Base-by-base conservation (phyloP, 768 basidiomycete species). In the Coprinopsis marcescibilis region DNA sequence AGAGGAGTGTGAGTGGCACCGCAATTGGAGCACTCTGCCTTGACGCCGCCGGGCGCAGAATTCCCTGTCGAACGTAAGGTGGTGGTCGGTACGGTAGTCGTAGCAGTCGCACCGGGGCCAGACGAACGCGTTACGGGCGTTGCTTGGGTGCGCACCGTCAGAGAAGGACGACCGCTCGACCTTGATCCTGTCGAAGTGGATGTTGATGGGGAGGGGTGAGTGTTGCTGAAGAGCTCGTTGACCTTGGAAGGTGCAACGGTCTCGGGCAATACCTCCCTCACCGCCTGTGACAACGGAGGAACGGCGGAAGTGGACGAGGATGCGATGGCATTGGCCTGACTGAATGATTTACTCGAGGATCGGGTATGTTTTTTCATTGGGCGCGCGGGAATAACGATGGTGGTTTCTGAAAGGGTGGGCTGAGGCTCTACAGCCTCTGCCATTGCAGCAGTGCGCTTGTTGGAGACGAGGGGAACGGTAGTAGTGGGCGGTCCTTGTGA, bases 1-100 rank as follows among this genome's bases (percentile, higher is more conserved):
- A 92, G 75, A 5, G 89, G 89, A 0, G 89, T 91, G 52, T 89
- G 88, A 0, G 88, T 91, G 3, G 89, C 89, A 17, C 89, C 89
- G 56, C 89, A 91, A 63, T 90, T 91, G 5, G 83, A 83, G 58
- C 89, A 91, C 55, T 90, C 89, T 4, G 86, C 85, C 67, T 90
- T 91, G 49, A 75, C 73, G 34, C 76, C 75, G 7, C 75, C 76
- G 1, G 76, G 76, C 11, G 71, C 75, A 19, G 70, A 67, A 57
- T 76, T 73, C 13, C 55, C 55, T 33, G 52, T 57, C 29, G 47
- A 52, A 27, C 70, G 65, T 19, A 71, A 58, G 11, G 73, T 63
- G 2, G 71, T 65, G 4, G 73, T 68, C 53, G 75, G n/a, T n/a
- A n/a, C 77, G 5, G 74, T 68, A 53, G 74, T 77, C 20, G 81